Base-by-base conservation (phyloP, 2,329 filamentous ascomycete species). In the Pseudogymnoascus sp. region DNA sequence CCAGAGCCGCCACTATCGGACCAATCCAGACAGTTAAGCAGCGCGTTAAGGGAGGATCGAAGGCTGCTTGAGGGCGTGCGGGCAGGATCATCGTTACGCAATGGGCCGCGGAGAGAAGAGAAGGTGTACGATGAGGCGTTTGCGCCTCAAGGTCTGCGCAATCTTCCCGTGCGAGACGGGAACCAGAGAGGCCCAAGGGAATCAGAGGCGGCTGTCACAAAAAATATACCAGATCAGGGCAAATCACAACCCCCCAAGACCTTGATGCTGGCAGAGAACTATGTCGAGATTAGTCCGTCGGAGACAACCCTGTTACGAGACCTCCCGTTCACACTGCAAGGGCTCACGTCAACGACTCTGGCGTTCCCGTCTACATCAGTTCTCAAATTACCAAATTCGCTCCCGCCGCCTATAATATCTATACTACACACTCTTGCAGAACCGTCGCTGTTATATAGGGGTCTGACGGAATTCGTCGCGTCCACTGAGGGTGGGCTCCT, bases 241-340 rank as follows among this genome's bases (percentile, higher is more conserved):
- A 69, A 71, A 65, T 63, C 65, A 11, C 68, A 73, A n/a, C 64
- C 68, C 31, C 60, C 73, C 31, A 86, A 85, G 68, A 85, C 84
- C 2, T 81, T 81, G 11, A 75, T 84, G 0, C 75, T 87, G 6
- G 82, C 84, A 2, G 81, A 81, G 68, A 84, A 85, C 70, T 81
- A 84, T 67, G 74, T 79, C 28, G 79, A 83, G 45, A 80, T 84
- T 34, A 79, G 85, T 25, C 87, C 88, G 0, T 78, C 85, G 1
- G 90, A 93, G 73, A 81, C 83, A 25, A 81, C 82, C 14, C 80
- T 93, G 11, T 77, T 93, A 21, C 84, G 89, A 69, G 93, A 98
- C 73, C 80, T 98, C 3, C 93, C 95, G 0, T 98, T 95, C 73
- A 97, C 93, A 0, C 80, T 98, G 0, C 95, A 98, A 76, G 95